phyloP scores from a whole-genome alignment of 805 yeast species.

The Martiniozyma abietophila region DNA sequence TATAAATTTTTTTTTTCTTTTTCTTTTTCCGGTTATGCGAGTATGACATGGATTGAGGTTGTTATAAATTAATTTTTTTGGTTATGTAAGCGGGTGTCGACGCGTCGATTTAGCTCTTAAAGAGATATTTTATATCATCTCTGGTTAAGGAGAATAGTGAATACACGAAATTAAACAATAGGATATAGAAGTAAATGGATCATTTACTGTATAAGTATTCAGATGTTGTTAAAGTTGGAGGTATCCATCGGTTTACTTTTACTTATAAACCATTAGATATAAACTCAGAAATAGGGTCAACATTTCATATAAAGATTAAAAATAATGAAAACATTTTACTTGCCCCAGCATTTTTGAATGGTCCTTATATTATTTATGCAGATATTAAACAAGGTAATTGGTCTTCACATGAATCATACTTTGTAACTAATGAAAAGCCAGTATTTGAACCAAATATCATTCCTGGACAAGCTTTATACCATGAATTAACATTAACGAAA shows the following conservation, averaged over 20 bases:
- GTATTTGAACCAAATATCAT: slow-evolving; percentile 59
- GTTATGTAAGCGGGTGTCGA: no score
- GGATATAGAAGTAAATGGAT: no score
- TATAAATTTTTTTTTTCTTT: no score
- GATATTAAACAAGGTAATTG: slow-evolving; percentile 69
- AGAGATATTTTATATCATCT: no score
- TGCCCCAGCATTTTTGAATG: slow-evolving; percentile 78
- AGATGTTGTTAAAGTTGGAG: slow-evolving; percentile 46
- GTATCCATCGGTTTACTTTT: slow-evolving; percentile 45
- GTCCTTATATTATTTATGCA: slow-evolving; percentile 80
- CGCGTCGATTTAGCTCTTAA: no score
- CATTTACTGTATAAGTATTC: slow-evolving; percentile 18
- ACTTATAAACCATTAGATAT: slow-evolving; percentile 28
- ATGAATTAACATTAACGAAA: slow-evolving; percentile 57
- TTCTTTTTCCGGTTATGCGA: no score
- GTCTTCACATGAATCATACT: slow-evolving; percentile 40
- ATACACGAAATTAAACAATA: no score
- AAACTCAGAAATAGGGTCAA: slow-evolving; percentile 5
- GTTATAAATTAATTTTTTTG: no score
- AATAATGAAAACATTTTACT: slow-evolving; percentile 65
- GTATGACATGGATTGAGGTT: no score
- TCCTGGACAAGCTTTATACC: slow-evolving; percentile 55
- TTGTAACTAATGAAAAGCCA: slow-evolving; percentile 73
- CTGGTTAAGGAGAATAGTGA: no score
- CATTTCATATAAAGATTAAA: slow-evolving; percentile 49